Percentiles rank a stretch among this genome's conserved stretches.
Conservation (phyloP, 2,329 filamentous ascomycete species). For the Penicillium sp. region DNA sequence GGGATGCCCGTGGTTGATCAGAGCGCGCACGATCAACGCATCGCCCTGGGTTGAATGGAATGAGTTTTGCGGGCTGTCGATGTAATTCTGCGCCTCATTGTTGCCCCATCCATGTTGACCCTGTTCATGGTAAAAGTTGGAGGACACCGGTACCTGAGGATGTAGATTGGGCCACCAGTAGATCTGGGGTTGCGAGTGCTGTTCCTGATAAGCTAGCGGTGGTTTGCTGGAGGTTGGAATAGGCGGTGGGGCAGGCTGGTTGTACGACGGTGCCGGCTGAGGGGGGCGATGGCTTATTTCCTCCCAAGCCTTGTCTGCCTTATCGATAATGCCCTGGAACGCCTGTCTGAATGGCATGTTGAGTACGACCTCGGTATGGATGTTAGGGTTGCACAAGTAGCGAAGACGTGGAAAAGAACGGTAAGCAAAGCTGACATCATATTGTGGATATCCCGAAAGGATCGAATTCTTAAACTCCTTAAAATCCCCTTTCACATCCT, state of each 20-base stretch:
- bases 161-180: constrained; percentile 24
- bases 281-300: constrained; percentile 13
- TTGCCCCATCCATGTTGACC: constrained; percentile 27
- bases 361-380: constrained; percentile 13
- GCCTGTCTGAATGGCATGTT: constrained; percentile 27
- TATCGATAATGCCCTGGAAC: constrained; percentile 21
- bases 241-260: constrained; percentile 20
- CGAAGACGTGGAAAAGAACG: constrained; percentile 6
- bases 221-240: constrained; percentile 23
- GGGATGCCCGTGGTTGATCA: constrained; percentile 24
- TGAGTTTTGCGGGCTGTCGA: constrained; percentile 23
- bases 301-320: constrained; percentile 24
- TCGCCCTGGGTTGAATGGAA: constrained; percentile 24
- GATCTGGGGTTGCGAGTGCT: constrained; percentile 19
- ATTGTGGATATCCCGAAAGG: constrained; percentile 8
- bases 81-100: constrained; percentile 25
- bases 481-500: background rate
- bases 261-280: constrained; percentile 12
- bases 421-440: constrained; percentile 20
- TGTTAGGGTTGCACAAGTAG: constrained; percentile 10
- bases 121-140: constrained; percentile 23
- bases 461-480: background rate
- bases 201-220: constrained; percentile 17
- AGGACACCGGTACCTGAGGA: constrained; percentile 19
- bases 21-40: constrained; percentile 23